Evolutionary conservation across 2,329 filamentous ascomycete genomes (phyloP).

Genomic region (Ophiostoma himal-ulmi): DNA sequence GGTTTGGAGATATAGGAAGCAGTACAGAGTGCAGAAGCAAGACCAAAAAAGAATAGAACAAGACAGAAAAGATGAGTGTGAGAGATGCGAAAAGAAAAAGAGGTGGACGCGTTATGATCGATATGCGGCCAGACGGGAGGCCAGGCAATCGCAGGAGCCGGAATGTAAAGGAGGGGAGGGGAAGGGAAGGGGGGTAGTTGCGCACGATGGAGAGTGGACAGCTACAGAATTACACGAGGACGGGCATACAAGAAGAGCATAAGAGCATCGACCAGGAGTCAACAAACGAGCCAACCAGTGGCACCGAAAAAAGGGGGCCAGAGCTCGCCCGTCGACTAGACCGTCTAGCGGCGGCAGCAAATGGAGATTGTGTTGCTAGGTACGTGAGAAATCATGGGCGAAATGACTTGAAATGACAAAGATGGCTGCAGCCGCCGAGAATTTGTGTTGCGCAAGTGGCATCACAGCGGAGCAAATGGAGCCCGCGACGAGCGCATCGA

Average conservation of each 20-base stretch:
- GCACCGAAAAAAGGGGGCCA: slow-evolving; percentile 9
- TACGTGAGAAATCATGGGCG: too few relatives aligned
- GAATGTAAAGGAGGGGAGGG: slow-evolving; percentile 20
- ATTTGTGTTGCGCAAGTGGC: not conserved
- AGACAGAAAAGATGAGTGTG: not conserved
- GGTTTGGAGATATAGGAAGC: not conserved
- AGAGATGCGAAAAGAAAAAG: slow-evolving; percentile 17
- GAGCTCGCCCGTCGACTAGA: slow-evolving; percentile 23
- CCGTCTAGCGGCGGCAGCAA: slow-evolving; percentile 24
- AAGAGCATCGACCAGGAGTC: not conserved
- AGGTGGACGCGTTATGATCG: slow-evolving; percentile 22
- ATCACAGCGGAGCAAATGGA: slow-evolving; percentile 7
- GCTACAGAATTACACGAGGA: slow-evolving; percentile 9
- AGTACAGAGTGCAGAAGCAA: not conserved
- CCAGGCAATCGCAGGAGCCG: slow-evolving; percentile 20
- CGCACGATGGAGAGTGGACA: slow-evolving; percentile 10
- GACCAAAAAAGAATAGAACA: not conserved
- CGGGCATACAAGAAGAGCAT: not conserved
- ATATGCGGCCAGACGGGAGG: slow-evolving; percentile 25
- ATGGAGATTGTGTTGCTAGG: not conserved
- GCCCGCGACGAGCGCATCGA: slow-evolving; percentile 2
- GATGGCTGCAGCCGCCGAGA: slow-evolving; percentile 21
- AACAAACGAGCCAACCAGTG: slow-evolving; percentile 2
- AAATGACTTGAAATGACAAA: not conserved
- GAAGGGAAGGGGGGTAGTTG: slow-evolving; percentile 16